phyloP scores from a whole-genome alignment of 345 rosid genomes.

The Noccaea caerulescens region DNA sequence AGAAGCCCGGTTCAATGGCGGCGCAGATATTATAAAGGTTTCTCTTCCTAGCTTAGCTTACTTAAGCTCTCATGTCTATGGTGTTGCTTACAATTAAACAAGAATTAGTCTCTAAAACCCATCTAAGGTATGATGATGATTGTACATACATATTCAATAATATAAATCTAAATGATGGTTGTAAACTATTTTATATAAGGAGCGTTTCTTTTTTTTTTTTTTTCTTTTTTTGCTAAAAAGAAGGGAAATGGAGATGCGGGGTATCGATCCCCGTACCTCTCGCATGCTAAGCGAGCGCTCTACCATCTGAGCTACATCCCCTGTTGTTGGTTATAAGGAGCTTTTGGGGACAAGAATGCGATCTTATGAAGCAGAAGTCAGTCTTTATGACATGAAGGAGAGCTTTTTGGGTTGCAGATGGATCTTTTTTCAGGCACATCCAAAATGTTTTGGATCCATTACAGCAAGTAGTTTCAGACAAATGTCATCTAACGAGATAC shows the following conservation, averaged over 20 bases:
- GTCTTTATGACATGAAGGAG: conserved; percentile 5
- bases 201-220: no score
- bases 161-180: neutral
- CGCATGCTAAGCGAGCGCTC: no score
- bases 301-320: no score
- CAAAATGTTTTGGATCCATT: conserved; percentile 65
- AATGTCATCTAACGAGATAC: conserved; percentile 77
- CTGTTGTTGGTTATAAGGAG: no score
- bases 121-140: conserved; percentile 12
- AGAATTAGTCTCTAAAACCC: neutral
- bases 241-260: no score
- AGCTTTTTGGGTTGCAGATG: conserved; percentile 50
- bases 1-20: conserved; percentile 61
- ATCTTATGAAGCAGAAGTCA: conserved; percentile 74
- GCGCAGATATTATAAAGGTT: conserved; percentile 49
- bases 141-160: conserved; percentile 17
- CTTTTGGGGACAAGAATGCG: conserved; percentile 23
- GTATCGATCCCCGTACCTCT: no score
- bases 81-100: conserved; percentile 61
- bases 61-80: conserved; percentile 68
- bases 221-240: no score
- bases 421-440: conserved; percentile 58
- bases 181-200: neutral
- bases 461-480: conserved; percentile 65
- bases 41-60: conserved; percentile 50